Conservation (phyloP, 495 filamentous ascomycete genomes). For the Aspergillus hancockii region DNA sequence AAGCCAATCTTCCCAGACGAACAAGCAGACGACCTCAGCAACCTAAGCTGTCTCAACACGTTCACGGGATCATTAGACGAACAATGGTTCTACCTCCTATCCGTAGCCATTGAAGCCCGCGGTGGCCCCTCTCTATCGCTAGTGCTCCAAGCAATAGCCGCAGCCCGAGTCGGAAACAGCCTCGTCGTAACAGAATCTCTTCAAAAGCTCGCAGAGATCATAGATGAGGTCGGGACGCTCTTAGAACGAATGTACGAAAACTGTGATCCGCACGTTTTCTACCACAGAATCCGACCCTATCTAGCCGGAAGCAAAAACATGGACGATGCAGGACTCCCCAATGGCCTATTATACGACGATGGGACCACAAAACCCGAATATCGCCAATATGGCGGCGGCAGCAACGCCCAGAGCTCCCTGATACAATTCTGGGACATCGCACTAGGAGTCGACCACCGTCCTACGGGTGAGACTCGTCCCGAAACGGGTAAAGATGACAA, state of each 20-base stretch:
- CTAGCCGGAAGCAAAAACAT: constrained; percentile 97
- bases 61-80: constrained; percentile 97
- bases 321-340: constrained; percentile 84
- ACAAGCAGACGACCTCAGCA: constrained; percentile 76
- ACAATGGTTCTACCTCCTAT: constrained; percentile 97
- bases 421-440: constrained; percentile 95
- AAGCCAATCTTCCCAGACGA: constrained; percentile 82
- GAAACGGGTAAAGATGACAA: constrained; percentile 31
- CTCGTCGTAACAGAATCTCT: constrained; percentile 73
- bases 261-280: constrained; percentile 92
- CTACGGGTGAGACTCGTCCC: constrained; percentile 70
- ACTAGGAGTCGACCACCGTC: constrained; percentile 87
- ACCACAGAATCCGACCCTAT: constrained; percentile 89
- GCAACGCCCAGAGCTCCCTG: constrained; percentile 91
- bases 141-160: constrained; percentile 84
- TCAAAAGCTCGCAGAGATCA: constrained; percentile 73
- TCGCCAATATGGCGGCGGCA: constrained; percentile 82
- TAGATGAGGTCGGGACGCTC: constrained; percentile 78
- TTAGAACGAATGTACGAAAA: constrained; percentile 86
- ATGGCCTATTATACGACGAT: constrained; percentile 84
- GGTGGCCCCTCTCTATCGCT: constrained; percentile 85
- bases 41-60: constrained; percentile 80
- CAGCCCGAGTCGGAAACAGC: constrained; percentile 71
- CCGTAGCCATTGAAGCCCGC: constrained; percentile 91
- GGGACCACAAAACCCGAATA: constrained; percentile 65